Conservation (phyloP, 805 yeast species). For the Candida broadrunensis region DNA sequence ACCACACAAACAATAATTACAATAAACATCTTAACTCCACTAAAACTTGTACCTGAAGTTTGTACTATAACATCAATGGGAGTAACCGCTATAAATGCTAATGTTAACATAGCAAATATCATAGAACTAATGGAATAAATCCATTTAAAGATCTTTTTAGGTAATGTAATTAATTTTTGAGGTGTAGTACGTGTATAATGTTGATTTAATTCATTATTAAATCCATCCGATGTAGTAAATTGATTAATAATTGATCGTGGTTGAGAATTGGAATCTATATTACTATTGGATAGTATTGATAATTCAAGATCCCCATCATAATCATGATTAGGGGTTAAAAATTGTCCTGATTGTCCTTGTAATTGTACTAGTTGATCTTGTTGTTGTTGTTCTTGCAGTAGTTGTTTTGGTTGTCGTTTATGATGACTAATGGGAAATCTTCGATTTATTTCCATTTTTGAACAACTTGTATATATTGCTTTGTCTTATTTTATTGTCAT, state of each 20-base stretch:
- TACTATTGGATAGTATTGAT: background rate
- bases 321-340: background rate
- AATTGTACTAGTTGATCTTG: background rate
- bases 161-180: conserved; percentile 10
- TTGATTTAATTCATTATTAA: background rate
- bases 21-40: conserved; percentile 78
- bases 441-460: background rate
- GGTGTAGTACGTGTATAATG: background rate
- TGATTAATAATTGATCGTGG: background rate
- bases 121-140: conserved; percentile 26
- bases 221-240: background rate
- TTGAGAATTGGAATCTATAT: background rate
- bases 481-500: too few species aligned
- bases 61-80: conserved; percentile 77
- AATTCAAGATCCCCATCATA: background rate
- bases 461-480: too few species aligned
- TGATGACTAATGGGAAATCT: background rate
- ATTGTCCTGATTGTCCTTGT: background rate
- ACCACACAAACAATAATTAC: conserved; percentile 69
- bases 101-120: conserved; percentile 16
- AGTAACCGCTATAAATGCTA: conserved; percentile 65
- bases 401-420: background rate
- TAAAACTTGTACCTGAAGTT: conserved; percentile 49
- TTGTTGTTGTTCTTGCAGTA: background rate
- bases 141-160: conserved; percentile 22